Evolutionary conservation across 306 rosid species (phyloP), one percentile per base, ranked within the genome.

Genomic region (Quercus dentata): DNA sequence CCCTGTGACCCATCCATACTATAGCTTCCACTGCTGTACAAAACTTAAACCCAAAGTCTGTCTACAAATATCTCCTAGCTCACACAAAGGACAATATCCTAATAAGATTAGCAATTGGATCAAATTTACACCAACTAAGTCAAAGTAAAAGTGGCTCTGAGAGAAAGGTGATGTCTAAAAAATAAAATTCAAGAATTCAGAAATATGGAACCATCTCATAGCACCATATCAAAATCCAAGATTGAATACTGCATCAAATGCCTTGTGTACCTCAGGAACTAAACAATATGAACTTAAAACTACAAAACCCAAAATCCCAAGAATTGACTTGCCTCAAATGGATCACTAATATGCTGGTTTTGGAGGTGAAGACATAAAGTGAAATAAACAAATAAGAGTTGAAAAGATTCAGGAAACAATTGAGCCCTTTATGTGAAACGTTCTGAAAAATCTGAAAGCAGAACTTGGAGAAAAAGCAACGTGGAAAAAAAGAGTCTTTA

Each of bases 1-100:
- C 87, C 87, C 18, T 84, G 84, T 23, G 82, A 33, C 63, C 82
- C 84, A 13, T 84, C 82, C 84, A 84, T 84, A 17, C 10, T 46
- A 38, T 46, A 38, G 58, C 10, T 31, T 5, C 64, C 77, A 35
- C 84, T 56, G 59, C 6, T 19, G 11, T 5, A 56, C 59, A 56
- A 69, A 59, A 58, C 49, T 54, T 56, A 3, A 18, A 64, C n/a
- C 56, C 56, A 56, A 49, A 69, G 49, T 56, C 20, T 18, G 33
- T 56, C 20, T 56, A 19, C 21, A 56, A 19, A 56, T 49, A 56
- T 56, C 59, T 56, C 59, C 20, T 0, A 19, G 59, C 6, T 56
- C 18, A 6, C 21, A 5, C 18, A 56, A 19, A 56, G 59, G 21
- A 56, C 23, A 17, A 19, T 56, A 69, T 46, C 69, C 81, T 6